Evolutionary conservation across 2,329 filamentous ascomycete genomes (phyloP).

Genomic region (Graphilbum sp.): DNA sequence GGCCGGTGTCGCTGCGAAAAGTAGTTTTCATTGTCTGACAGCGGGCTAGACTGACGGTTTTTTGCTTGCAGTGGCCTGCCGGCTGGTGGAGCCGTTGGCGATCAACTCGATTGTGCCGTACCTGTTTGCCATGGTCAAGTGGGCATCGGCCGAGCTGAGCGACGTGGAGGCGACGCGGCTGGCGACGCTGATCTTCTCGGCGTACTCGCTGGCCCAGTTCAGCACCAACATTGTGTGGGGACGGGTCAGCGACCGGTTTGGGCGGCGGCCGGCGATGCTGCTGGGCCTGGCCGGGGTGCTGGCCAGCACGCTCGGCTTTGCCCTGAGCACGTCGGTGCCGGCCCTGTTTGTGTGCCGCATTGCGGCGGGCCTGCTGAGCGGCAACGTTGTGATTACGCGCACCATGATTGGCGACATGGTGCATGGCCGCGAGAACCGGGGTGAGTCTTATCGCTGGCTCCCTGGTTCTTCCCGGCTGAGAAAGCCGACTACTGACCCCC

Average conservation of each 20-base stretch:
- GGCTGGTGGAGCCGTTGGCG: conserved; percentile 7
- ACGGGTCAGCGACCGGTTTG: conserved; percentile 5
- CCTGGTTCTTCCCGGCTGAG: no score
- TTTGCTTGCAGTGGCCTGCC: conserved; percentile 3
- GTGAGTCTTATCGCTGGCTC: no score
- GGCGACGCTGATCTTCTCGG: conserved; percentile 4
- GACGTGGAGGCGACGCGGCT: conserved; percentile 4
- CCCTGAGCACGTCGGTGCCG: neutral
- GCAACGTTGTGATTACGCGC: conserved; percentile 6
- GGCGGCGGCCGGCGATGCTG: conserved; percentile 6
- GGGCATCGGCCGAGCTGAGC: neutral
- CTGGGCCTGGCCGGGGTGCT: conserved; percentile 3
- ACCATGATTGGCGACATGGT: conserved; percentile 8
- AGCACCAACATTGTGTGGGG: conserved; percentile 5
- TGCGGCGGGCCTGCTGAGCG: conserved; percentile 4
- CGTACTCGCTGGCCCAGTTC: conserved; percentile 5
- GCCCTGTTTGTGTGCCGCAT: conserved; percentile 6
- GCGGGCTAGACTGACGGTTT: neutral
- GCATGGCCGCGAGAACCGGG: conserved; percentile 5
- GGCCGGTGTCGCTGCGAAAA: no score
- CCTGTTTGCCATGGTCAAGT: conserved; percentile 4
- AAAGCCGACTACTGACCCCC: no score
- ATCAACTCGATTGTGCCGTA: conserved; percentile 7
- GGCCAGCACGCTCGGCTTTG: conserved; percentile 3
- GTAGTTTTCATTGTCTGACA: no score